Evolutionary conservation across 257 asterid species (phyloP).

Genomic region (Asclepias syriaca): DNA sequence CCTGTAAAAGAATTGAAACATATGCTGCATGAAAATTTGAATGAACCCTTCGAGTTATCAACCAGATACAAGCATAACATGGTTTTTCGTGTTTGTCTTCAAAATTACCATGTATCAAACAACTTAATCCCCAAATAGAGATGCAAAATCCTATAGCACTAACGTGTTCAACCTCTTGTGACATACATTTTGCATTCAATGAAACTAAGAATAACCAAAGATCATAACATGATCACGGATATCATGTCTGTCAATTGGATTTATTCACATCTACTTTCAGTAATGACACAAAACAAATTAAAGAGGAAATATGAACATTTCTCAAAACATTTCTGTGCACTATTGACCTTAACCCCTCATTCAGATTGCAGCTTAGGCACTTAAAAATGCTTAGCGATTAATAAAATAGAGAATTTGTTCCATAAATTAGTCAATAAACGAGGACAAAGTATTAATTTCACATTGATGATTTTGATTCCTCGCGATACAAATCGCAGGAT

Average conservation of each 20-base stretch:
- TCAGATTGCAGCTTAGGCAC: neutral
- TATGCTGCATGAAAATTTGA: neutral
- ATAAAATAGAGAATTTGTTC: neutral
- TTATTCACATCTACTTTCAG: neutral
- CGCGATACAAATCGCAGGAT: neutral
- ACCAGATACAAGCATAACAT: neutral
- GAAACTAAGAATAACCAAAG: neutral
- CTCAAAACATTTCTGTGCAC: neutral
- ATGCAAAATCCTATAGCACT: neutral
- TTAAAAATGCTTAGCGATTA: neutral
- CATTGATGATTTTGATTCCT: neutral
- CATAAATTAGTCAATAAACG: neutral
- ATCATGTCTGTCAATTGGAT: neutral
- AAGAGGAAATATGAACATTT: neutral
- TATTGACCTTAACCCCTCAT: neutral
- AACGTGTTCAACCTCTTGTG: neutral
- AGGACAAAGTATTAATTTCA: neutral
- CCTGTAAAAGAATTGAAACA: conserved; percentile 13
- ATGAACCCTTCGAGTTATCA: neutral
- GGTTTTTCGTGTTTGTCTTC: neutral
- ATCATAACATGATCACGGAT: neutral
- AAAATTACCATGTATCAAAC: neutral
- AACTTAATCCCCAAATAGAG: neutral
- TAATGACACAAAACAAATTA: neutral
- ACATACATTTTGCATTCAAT: neutral